These are phyloP conservation scores for Pythium periplocum DNA, from an alignment of 352 stramenopile genomes.

Conservation along the genomic window DNA sequence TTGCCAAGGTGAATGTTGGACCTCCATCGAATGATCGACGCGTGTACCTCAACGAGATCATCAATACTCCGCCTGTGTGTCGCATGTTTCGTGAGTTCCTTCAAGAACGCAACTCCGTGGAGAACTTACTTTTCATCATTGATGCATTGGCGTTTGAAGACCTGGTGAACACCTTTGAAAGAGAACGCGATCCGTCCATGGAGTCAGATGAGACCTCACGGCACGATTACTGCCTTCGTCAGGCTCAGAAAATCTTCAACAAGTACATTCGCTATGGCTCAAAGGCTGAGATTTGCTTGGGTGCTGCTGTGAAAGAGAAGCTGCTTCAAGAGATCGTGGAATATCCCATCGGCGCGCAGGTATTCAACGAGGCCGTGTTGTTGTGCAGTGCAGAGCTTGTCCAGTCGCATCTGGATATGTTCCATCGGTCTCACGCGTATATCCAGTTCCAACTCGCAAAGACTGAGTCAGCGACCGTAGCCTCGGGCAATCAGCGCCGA, in stretches of 20 bases:
- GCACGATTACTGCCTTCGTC: conserved; percentile 50
- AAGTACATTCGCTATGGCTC: conserved; percentile 72
- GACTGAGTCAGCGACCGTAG: not conserved
- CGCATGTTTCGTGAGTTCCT: conserved; percentile 58
- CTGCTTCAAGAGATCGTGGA: conserved; percentile 38
- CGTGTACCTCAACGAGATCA: conserved; percentile 40
- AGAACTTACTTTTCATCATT: conserved; percentile 63
- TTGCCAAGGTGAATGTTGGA: conserved; percentile 33
- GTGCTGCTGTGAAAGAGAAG: conserved; percentile 36
- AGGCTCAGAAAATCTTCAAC: conserved; percentile 74
- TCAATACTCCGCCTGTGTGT: conserved; percentile 41
- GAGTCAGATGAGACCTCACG: conserved; percentile 22
- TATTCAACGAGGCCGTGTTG: conserved; percentile 58
- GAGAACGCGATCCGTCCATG: conserved; percentile 1
- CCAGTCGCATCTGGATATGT: conserved; percentile 51
- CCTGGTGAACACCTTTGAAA: conserved; percentile 50
- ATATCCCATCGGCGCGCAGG: conserved; percentile 33
- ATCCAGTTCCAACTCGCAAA: conserved; percentile 31
- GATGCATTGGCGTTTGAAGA: conserved; percentile 65
- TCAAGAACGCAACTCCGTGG: conserved; percentile 44
- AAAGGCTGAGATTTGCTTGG: conserved; percentile 57
- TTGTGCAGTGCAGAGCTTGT: conserved; percentile 57
- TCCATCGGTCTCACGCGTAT: conserved; percentile 43
- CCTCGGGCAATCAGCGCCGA: conserved; percentile 1
- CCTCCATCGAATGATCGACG: conserved; percentile 30